A percentile compares a stretch with the other conserved stretches of the same genome.
phyloP scores from a whole-genome alignment of 2,329 filamentous ascomycete genomes.

The Epichloe festucae region DNA sequence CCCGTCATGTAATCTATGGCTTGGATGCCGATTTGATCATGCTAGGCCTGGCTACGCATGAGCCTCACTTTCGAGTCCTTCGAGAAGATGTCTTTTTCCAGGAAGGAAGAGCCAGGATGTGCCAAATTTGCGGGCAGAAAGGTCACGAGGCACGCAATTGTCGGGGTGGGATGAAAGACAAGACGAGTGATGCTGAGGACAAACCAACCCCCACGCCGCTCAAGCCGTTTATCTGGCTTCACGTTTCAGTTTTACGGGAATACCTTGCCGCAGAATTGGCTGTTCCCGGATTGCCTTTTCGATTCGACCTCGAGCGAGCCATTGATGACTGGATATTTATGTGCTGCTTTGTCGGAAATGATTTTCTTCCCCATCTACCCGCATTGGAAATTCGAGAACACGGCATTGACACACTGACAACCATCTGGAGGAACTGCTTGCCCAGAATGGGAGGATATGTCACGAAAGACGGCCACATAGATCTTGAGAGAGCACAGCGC shows the following conservation, averaged over 20 bases:
- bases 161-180: slow-evolving; percentile 63
- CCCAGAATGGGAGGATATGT: slow-evolving; percentile 89
- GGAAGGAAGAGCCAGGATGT: slow-evolving; percentile 68
- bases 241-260: slow-evolving; percentile 82
- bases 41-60: slow-evolving; percentile 92
- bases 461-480: slow-evolving; percentile 86
- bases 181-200: slow-evolving; percentile 67
- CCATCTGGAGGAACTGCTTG: slow-evolving; percentile 93
- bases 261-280: slow-evolving; percentile 85
- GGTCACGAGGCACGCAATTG: slow-evolving; percentile 85
- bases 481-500: slow-evolving; percentile 72
- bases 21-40: slow-evolving; percentile 98
- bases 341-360: slow-evolving; percentile 98
- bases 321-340: slow-evolving; percentile 98
- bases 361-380: slow-evolving; percentile 95
- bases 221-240: slow-evolving; percentile 97
- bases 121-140: slow-evolving; percentile 80
- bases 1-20: slow-evolving; percentile 94
- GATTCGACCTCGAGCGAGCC: slow-evolving; percentile 85
- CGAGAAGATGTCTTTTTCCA: slow-evolving; percentile 95
- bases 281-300: slow-evolving; percentile 70
- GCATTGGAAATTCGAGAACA: slow-evolving; percentile 95
- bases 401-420: slow-evolving; percentile 88
- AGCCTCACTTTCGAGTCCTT: slow-evolving; percentile 90
- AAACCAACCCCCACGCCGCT: slow-evolving; percentile 57